These are phyloP conservation scores for Apiospora aurea DNA, from an alignment of 2,329 filamentous ascomycete species.

Conservation along the genomic window DNA sequence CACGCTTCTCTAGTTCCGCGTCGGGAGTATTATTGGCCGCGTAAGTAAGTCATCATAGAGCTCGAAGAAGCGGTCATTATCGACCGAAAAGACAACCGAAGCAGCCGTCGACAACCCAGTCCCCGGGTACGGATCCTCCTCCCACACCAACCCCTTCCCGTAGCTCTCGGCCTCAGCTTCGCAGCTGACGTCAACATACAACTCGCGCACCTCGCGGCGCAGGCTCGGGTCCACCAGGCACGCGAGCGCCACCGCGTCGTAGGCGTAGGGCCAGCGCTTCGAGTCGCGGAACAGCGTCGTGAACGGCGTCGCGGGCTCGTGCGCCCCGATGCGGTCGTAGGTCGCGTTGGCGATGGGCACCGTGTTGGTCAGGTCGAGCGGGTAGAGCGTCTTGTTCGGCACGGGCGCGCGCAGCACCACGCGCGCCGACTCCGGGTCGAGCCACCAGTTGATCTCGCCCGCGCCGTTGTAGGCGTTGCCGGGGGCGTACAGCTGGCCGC, in stretches of 20 bases:
- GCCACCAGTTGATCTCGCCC: conserved; percentile 20
- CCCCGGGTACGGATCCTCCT: conserved; percentile 1
- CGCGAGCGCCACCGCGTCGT: conserved; percentile 9
- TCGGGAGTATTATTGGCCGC: not conserved
- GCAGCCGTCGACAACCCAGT: not conserved
- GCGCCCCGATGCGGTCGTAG: not conserved
- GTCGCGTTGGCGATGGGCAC: not conserved
- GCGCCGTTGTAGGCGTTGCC: conserved; percentile 18
- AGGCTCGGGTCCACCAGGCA: not conserved
- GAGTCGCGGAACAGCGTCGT: not conserved
- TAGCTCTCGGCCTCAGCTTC: not conserved
- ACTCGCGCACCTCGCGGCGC: not conserved
- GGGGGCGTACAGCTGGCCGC: conserved; percentile 5
- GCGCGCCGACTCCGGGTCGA: conserved; percentile 15
- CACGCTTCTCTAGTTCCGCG: no score
- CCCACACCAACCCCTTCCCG: conserved; percentile 9
- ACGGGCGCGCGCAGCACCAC: conserved; percentile 7
- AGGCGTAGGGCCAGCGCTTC: not conserved
- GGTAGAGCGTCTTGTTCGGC: not conserved
- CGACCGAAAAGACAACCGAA: not conserved
- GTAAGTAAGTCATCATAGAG: conserved; percentile 9
- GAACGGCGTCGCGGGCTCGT: not conserved
- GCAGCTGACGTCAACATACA: conserved; percentile 11
- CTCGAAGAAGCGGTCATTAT: conserved; percentile 6
- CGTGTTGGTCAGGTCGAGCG: conserved; percentile 17